A percentile compares a stretch with the other conserved stretches of the same genome.
Evolutionary conservation across 2,329 filamentous ascomycete species (phyloP).

Genomic region (Hypoxylon sp.): DNA sequence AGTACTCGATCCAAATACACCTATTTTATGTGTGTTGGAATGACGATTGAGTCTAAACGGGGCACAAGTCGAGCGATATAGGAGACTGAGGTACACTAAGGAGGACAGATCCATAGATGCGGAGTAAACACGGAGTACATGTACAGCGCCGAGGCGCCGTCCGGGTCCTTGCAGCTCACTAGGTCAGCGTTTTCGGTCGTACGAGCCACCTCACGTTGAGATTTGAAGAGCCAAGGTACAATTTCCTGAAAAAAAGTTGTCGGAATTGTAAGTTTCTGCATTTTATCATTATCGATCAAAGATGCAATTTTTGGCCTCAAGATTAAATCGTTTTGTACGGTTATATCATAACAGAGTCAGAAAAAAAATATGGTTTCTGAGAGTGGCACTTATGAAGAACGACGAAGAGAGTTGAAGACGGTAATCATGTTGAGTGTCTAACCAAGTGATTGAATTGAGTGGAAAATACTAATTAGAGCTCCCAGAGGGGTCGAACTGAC

Average conservation of each 20-base stretch:
- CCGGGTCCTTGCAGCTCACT: slow-evolving; percentile 11
- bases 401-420: too few species aligned
- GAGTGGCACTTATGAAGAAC: too few species aligned
- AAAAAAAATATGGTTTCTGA: too few species aligned
- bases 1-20: background rate
- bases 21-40: too few species aligned
- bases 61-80: slow-evolving; percentile 6
- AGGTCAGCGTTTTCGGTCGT: background rate
- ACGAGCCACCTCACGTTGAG: background rate
- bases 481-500: too few species aligned
- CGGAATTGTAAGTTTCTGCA: background rate
- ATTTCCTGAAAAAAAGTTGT: background rate
- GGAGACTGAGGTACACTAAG: background rate
- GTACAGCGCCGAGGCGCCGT: slow-evolving; percentile 5
- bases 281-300: background rate
- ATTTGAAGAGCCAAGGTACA: background rate
- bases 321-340: background rate
- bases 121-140: slow-evolving; percentile 10
- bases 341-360: too few species aligned
- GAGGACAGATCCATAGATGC: background rate
- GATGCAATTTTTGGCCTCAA: background rate
- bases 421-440: too few species aligned
- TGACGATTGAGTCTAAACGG: slow-evolving; percentile 1
- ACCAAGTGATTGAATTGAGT: too few species aligned
- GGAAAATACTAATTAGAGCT: too few species aligned